Evolutionary conservation across 257 asterid genomes (phyloP).

Genomic region (Thymus mandschuricus): DNA sequence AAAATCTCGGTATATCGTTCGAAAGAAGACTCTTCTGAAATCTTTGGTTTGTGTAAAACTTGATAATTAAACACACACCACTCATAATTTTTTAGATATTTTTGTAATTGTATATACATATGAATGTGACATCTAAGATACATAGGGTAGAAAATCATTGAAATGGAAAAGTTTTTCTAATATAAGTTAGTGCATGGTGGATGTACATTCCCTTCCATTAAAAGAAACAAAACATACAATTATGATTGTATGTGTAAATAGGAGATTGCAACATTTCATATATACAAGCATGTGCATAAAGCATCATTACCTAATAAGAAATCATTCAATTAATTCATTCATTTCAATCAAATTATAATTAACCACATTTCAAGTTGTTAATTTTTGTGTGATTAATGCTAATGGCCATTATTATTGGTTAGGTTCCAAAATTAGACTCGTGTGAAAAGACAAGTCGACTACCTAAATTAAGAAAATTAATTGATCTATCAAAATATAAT

Average conservation of each 20-base stretch:
- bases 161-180: constrained; percentile 8
- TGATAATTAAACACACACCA: no score
- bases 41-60: no score
- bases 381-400: neutral
- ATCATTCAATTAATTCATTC: neutral
- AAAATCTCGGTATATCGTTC: no score
- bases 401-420: constrained; percentile 21
- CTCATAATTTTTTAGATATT: no score
- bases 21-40: neutral
- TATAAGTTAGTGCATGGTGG: neutral
- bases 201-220: constrained; percentile 20
- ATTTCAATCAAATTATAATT: constrained; percentile 11
- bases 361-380: constrained; percentile 4
- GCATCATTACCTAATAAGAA: constrained; percentile 17
- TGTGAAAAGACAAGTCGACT: constrained; percentile 33
- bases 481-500: constrained; percentile 21
- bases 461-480: constrained; percentile 33
- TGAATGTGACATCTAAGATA: neutral
- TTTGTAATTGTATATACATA: neutral
- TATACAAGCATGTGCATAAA: constrained; percentile 21
- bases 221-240: constrained; percentile 20
- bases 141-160: neutral
- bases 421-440: constrained; percentile 16
- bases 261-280: neutral
- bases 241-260: neutral